phyloP scores from a whole-genome alignment of 495 filamentous ascomycete species.

The Neurospora intermedia region DNA sequence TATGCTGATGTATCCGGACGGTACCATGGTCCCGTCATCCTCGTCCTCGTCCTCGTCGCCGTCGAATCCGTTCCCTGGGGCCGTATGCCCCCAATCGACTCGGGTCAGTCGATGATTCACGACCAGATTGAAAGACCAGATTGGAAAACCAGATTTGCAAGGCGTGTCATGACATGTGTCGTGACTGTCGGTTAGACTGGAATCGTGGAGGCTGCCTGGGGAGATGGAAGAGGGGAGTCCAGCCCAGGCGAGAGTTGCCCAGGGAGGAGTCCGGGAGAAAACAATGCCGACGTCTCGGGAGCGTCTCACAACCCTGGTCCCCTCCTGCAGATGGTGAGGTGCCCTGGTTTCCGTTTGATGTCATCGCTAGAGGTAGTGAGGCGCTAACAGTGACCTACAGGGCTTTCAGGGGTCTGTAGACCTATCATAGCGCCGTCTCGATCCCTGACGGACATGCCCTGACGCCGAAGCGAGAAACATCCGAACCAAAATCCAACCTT shows the following conservation, averaged over 20 bases:
- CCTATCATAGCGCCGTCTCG: not conserved
- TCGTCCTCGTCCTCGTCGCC: too few species aligned
- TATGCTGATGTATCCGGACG: too few species aligned
- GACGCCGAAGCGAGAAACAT: conserved; percentile 17
- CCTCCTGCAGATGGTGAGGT: not conserved
- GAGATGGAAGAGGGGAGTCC: not conserved
- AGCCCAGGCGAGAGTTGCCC: not conserved
- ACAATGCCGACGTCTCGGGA: conserved; percentile 13
- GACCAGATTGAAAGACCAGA: not conserved
- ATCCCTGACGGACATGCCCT: conserved; percentile 5
- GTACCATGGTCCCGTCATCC: too few species aligned
- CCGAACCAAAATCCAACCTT: conserved; percentile 7
- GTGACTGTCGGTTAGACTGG: not conserved
- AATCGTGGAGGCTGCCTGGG: not conserved
- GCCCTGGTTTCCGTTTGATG: conserved; percentile 20
- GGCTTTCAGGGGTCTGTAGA: conserved; percentile 1
- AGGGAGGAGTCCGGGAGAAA: not conserved
- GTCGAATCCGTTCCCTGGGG: too few species aligned
- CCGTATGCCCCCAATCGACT: not conserved
- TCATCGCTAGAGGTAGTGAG: conserved; percentile 15
- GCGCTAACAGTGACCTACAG: conserved; percentile 17
- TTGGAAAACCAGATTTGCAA: not conserved
- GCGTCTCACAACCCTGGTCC: conserved; percentile 16
- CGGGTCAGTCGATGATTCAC: not conserved
- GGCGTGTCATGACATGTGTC: not conserved